These are phyloP conservation scores for Blastocystis sp. DNA, from an alignment of 352 stramenopile genomes.

Conservation along the genomic window DNA sequence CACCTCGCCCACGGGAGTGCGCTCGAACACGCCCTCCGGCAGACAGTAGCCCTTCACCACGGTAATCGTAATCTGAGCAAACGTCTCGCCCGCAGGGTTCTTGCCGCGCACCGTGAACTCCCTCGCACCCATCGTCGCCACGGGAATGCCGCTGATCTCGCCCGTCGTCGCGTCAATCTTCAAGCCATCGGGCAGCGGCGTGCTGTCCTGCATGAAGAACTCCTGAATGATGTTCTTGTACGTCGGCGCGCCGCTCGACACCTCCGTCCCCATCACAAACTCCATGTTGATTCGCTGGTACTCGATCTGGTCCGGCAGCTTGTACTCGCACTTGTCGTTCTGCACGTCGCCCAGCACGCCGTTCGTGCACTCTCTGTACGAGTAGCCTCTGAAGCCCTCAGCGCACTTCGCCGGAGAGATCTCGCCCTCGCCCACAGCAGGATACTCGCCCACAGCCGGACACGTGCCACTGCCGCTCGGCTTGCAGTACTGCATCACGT, in stretches of 20 bases:
- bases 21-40: constrained; percentile 12
- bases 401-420: constrained; percentile 35
- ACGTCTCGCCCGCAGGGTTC: neutral
- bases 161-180: constrained; percentile 20
- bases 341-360: constrained; percentile 37
- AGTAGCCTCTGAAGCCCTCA: constrained; percentile 15
- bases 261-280: constrained; percentile 1
- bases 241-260: neutral
- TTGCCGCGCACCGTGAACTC: constrained; percentile 10
- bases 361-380: constrained; percentile 13
- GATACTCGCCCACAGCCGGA: neutral
- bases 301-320: neutral
- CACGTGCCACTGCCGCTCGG: neutral
- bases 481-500: constrained; percentile 35
- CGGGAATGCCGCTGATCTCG: neutral
- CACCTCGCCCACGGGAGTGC: neutral
- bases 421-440: constrained; percentile 43
- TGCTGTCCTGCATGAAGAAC: constrained; percentile 10
- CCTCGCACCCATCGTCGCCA: neutral
- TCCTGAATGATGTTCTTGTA: constrained; percentile 37
- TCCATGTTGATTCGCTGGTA: neutral
- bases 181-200: constrained; percentile 17
- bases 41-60: neutral
- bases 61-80: neutral
- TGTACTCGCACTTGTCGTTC: constrained; percentile 13